These are phyloP conservation scores for Apiotrichum montevideense DNA, from an alignment of 1,284 basidiomycete genomes.

Conservation along the genomic window DNA sequence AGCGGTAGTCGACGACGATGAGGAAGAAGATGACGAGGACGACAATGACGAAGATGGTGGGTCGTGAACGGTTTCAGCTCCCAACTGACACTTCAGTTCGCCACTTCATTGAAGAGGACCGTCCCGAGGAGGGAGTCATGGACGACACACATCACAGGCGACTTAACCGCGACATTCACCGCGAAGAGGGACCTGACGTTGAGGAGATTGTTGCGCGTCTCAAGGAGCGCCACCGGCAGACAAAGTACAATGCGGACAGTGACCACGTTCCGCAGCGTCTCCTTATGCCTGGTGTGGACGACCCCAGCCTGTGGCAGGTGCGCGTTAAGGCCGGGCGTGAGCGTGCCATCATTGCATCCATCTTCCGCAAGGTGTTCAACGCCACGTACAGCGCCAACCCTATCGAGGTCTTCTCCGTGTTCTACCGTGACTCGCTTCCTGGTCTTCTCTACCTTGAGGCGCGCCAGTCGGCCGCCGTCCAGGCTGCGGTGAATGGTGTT, in stretches of 20 bases:
- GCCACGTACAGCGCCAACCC: constrained; percentile 54
- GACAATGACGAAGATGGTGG: constrained; percentile 65
- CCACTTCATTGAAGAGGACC: constrained; percentile 74
- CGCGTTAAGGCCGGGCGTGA: constrained; percentile 89
- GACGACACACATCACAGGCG: constrained; percentile 62
- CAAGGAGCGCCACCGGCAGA: constrained; percentile 69
- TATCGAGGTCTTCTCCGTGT: constrained; percentile 81
- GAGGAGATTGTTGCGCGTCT: constrained; percentile 81
- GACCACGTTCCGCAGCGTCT: constrained; percentile 92
- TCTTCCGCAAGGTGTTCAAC: constrained; percentile 79
- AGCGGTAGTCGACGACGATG: constrained; percentile 88
- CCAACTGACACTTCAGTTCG: constrained; percentile 20
- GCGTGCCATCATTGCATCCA: constrained; percentile 83
- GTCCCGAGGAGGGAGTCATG: constrained; percentile 59
- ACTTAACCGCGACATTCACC: constrained; percentile 67
- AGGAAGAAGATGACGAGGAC: constrained; percentile 90
- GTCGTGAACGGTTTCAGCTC: constrained; percentile 21
- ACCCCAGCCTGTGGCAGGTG: constrained; percentile 93
- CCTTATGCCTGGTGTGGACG: constrained; percentile 93
- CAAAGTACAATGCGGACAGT: constrained; percentile 79
- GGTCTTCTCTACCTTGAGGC: constrained; percentile 97
- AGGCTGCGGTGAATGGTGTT: constrained; percentile 77
- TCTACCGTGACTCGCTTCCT: constrained; percentile 89
- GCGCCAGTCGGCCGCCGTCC: constrained; percentile 76
- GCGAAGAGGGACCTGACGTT: constrained; percentile 74